Evolutionary conservation across 768 basidiomycete species (phyloP), one percentile per base, ranked within the genome.

Genomic region (Favolaschia claudopus): DNA sequence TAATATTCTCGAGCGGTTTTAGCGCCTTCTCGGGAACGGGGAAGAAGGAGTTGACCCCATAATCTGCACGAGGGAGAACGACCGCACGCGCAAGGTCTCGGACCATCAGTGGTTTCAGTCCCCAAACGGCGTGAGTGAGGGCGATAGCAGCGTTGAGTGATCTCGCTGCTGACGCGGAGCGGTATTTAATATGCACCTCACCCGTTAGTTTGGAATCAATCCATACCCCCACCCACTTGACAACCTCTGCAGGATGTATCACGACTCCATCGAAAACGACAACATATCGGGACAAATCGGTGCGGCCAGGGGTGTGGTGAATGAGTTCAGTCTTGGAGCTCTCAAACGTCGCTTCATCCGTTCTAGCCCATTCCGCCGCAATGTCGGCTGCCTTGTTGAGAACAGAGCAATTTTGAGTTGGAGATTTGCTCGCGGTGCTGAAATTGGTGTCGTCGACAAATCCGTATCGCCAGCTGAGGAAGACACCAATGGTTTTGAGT

Each of bases 51-150:
- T 36, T 37, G 5, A 49, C 25, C 9, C 48, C 34, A 27, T 49
- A 49, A 17, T 49, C 48, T 9, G 48, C 34, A 17, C 48, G 10
- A 1, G 34, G 48, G 1, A 49, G 25, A 10, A 38, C 34, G 25
- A 22, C 22, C 6, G 34, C 8, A 8, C 14, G 24, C 2, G 20
- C 48, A 4, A 49, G n/a, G 36, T 49, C 48, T 5, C 48, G 48
- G 4, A 49, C 34, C 48, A 49, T 38, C 24, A 37, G 13, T 5
- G 48, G 48, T 7, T 38, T 36, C 5, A 49, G 6, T n/a, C 48
- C 33, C 48, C 48, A 49, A 24, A 37, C 20, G 17, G 46, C 46
- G n/a, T 49, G 48, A 3, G 34, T 49, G n/a, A 49, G 48, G 6
- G 48, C 48, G 2, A 49, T 6, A 5, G 36, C 15, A 7, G 48